A percentile compares a stretch with the other conserved stretches of the same genome.
phyloP scores from a whole-genome alignment of 768 basidiomycete genomes.

The Amanita subjunquillea region DNA sequence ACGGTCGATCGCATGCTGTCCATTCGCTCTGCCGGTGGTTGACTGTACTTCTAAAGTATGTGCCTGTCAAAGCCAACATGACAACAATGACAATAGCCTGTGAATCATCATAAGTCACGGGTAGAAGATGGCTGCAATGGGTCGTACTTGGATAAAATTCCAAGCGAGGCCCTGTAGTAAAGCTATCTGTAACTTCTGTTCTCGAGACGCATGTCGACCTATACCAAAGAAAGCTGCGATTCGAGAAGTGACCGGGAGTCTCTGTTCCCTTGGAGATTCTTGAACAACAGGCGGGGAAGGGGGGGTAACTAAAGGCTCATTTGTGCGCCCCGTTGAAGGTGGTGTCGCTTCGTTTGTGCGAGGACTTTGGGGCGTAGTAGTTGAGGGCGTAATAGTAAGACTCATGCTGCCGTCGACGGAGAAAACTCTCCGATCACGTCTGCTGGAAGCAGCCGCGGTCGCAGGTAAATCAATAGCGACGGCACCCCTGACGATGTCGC shows the following conservation, averaged over 20 bases:
- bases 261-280: neutral
- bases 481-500: slow-evolving; percentile 26
- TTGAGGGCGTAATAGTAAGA: neutral
- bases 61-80: slow-evolving; percentile 29
- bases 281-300: neutral
- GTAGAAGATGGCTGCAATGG: neutral
- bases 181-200: slow-evolving; percentile 37
- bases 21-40: slow-evolving; percentile 31
- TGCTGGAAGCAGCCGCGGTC: neutral
- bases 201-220: slow-evolving; percentile 37
- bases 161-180: slow-evolving; percentile 34
- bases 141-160: slow-evolving; percentile 38
- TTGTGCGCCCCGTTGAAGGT: neutral
- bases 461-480: slow-evolving; percentile 8
- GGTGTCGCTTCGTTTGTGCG: neutral
- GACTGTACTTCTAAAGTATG: slow-evolving; percentile 32
- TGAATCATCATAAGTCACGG: slow-evolving; percentile 2
- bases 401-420: slow-evolving; percentile 4
- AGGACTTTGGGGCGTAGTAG: neutral
- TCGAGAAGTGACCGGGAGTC: neutral
- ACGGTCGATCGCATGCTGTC: slow-evolving; percentile 38
- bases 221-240: slow-evolving; percentile 34
- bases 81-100: slow-evolving; percentile 41
- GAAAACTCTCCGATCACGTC: slow-evolving; percentile 3
- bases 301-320: neutral